Evolutionary conservation across 2,329 filamentous ascomycete species (phyloP), one percentile per base, ranked within the genome.

Genomic region (Phaeosphaeriaceae sp.): DNA sequence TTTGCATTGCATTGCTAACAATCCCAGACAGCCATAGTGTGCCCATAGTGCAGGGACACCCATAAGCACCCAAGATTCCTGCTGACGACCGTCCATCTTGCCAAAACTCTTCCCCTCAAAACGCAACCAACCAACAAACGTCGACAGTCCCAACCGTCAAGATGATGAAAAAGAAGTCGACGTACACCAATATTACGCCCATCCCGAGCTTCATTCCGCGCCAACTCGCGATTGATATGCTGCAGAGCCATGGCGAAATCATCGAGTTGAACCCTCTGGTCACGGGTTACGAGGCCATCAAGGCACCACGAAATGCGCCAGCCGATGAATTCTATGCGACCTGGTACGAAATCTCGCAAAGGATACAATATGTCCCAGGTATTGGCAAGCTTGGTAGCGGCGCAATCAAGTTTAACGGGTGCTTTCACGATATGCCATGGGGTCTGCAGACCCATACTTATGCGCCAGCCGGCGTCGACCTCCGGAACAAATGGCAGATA

Each of bases 381-480:
- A 74, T 88, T 46, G 86, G 86, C 58, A 84, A 78, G 72, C 78
- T 87, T 51, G 85, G 85, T 18, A 83, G 83, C 3, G 81, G 84
- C 66, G 83, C 83, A 64, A 87, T 89, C 71, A 80, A 77, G 38
- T 89, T 89, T 75, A 87, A 84, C 52, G 87, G 84, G 51, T 87
- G 86, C 65, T 89, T 89, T 68, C 87, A 89, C 65, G 81, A 89
- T 68, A 83, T 88, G 77, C 84, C 86, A 2, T 88, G 85, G 83
- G 87, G 87, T 3, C 74, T 89, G 50, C 87, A 89, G 74, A 87
- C 85, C 8, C 87, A 89, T 74, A 85, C 86, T 43, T 88, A 88
- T 66, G 86, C 84, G 34, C 87, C 87, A 26, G 81, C 88, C 67
- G 82, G 80, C 53, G 79, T 88, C 42, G 86, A 89, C 66, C 71